These are phyloP conservation scores for Sarcomyxa edulis DNA, from an alignment of 768 basidiomycete species.

Conservation along the genomic window DNA sequence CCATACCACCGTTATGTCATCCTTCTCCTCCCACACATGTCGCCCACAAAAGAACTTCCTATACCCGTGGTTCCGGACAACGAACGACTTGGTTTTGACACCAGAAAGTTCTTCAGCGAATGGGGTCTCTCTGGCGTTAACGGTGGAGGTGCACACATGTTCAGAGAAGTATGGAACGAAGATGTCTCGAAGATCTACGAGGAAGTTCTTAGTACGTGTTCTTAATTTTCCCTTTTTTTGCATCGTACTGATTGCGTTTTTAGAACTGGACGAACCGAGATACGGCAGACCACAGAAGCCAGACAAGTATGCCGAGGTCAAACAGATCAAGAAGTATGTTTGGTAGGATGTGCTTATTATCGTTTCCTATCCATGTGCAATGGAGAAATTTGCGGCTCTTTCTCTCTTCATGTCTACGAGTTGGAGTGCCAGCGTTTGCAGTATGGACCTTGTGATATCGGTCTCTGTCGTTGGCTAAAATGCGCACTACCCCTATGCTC, in stretches of 20 bases:
- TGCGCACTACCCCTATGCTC: too few relatives aligned
- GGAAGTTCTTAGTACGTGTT: slow-evolving; percentile 59
- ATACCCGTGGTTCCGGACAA: slow-evolving; percentile 41
- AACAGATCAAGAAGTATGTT: slow-evolving; percentile 43
- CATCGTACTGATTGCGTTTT: slow-evolving; percentile 6
- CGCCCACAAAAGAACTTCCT: slow-evolving; percentile 31
- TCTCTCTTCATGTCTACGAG: too few relatives aligned
- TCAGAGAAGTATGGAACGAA: slow-evolving; percentile 72
- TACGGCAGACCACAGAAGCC: slow-evolving; percentile 49
- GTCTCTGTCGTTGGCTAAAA: too few relatives aligned
- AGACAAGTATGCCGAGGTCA: slow-evolving; percentile 52
- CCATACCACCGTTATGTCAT: slow-evolving; percentile 87
- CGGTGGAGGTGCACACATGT: slow-evolving; percentile 81
- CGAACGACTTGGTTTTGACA: slow-evolving; percentile 57
- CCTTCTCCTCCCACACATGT: slow-evolving; percentile 69
- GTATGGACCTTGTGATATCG: slow-evolving; percentile 1
- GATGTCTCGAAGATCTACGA: slow-evolving; percentile 59
- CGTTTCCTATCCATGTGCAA: too few relatives aligned
- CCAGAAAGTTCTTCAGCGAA: slow-evolving; percentile 53
- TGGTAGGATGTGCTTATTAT: too few relatives aligned
- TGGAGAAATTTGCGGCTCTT: too few relatives aligned
- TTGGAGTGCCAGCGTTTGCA: slow-evolving; percentile 1
- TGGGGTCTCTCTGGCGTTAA: slow-evolving; percentile 47
- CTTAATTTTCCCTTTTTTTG: slow-evolving; percentile 8
- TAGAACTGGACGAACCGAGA: slow-evolving; percentile 45